phyloP scores from a whole-genome alignment of 148 eudicot genomes.

The Persicaria maculosa region DNA sequence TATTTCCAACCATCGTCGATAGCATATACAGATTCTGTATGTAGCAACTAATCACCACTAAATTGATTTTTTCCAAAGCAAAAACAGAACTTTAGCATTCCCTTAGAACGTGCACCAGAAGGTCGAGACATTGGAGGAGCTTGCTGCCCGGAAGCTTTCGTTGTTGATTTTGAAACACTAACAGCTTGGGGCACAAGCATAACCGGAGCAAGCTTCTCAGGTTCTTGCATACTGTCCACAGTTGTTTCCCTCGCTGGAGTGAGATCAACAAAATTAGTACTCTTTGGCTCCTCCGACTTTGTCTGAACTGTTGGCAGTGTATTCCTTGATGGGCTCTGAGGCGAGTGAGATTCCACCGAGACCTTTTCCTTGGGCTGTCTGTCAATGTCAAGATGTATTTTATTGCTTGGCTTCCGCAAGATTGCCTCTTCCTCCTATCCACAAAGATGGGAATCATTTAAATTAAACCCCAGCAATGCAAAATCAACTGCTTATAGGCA shows the following conservation, averaged over 20 bases:
- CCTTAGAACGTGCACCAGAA: conserved; percentile 45
- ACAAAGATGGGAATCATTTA: neutral
- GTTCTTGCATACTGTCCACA: conserved; percentile 23
- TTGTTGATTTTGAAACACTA: conserved; percentile 29
- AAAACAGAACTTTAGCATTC: too few relatives aligned
- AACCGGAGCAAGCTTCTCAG: conserved; percentile 23
- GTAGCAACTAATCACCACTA: too few relatives aligned
- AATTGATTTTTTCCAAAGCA: too few relatives aligned
- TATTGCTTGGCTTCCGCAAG: conserved; percentile 33
- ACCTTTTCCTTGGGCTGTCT: conserved; percentile 26
- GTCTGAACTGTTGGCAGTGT: conserved; percentile 18
- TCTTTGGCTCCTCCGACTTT: conserved; percentile 36
- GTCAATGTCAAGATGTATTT: conserved; percentile 28
- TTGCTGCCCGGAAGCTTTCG: conserved; percentile 39
- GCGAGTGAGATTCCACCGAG: conserved; percentile 19
- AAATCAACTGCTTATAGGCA: neutral
- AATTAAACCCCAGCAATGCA: neutral
- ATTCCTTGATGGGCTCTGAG: conserved; percentile 37
- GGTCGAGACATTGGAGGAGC: conserved; percentile 57
- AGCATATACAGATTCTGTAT: too few relatives aligned
- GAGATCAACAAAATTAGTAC: conserved; percentile 17
- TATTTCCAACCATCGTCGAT: too few relatives aligned
- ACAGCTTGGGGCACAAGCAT: conserved; percentile 27
- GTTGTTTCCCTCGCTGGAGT: conserved; percentile 29
- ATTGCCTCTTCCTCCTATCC: conserved; percentile 43